Evolutionary conservation across 768 basidiomycete genomes (phyloP).

Genomic region (Leucocoprinus leucothites): DNA sequence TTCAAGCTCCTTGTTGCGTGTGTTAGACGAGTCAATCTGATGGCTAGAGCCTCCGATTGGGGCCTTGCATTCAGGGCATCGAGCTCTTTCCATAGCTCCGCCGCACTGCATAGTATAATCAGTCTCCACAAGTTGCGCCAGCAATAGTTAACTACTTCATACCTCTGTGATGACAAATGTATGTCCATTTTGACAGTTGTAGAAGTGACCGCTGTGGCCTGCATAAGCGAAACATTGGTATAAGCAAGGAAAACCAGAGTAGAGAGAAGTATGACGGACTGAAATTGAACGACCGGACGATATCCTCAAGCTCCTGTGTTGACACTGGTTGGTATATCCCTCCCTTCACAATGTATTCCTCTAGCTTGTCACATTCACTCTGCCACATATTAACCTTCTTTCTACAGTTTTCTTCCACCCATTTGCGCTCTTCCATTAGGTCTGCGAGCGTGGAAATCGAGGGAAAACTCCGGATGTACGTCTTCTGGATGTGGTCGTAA

Average conservation of each 20-base stretch:
- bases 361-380: background rate
- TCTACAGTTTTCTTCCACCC: background rate
- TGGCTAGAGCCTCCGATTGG: constrained; percentile 50
- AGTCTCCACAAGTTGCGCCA: background rate
- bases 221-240: background rate
- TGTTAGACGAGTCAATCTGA: constrained; percentile 38
- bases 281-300: constrained; percentile 2
- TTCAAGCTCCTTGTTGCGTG: constrained; percentile 44
- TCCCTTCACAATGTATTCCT: background rate
- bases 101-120: constrained; percentile 46
- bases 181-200: constrained; percentile 58
- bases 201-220: constrained; percentile 40
- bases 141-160: constrained; percentile 7
- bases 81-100: constrained; percentile 43
- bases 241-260: background rate
- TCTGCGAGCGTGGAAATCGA: background rate
- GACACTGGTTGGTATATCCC: constrained; percentile 6
- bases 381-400: background rate
- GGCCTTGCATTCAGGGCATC: constrained; percentile 58
- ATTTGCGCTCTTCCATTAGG: background rate
- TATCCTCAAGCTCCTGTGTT: constrained; percentile 3
- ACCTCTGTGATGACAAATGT: constrained; percentile 59
- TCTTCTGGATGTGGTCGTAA: background rate
- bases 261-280: background rate
- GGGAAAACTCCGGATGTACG: constrained; percentile 7